Base-by-base conservation (phyloP, 1,139 yeast genomes). In the Yamadazyma pseudoaaseri region DNA sequence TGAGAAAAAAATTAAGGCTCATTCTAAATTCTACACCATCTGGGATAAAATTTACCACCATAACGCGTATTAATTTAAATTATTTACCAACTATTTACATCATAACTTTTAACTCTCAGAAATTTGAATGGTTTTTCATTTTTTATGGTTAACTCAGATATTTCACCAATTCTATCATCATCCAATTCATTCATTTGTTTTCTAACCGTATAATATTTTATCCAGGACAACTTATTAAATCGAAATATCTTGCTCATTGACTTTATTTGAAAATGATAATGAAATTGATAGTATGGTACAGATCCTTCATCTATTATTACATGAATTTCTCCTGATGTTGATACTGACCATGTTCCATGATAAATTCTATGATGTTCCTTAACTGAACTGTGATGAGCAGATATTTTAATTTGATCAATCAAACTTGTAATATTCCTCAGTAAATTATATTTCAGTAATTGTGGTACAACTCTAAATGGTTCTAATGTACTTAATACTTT, bases 111-210 rank as follows among this genome's bases (percentile, higher is more conserved):
- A 0, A 81, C 87, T 35, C 82, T 62, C 48, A 81, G 78, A 47
- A 86, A 87, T 48, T 73, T 76, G 55, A 84, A 87, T 9, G 89
- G 79, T 48, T 81, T 82, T 51, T 87, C 96, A 48, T 86, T 84
- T 30, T 66, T 70, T 38, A 84, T 57, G 5, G 79, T 68, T 45
- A 86, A 80, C 11, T 65, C 65, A 13, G 75, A 69, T 10, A 63
- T 57, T 31, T 76, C 81, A 2, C 79, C 81, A 15, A 75, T 68
- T 26, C 70, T 48, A 30, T 65, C 71, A 29, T 60, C 56, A 14
- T 30, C 33, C 8, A 54, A 58, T 12, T 49, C 51, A 17, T 39
- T 34, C 42, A 50, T 53, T 27, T 44, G 70, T 48, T 72, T 71
- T 44, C 84, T 72, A 16, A 75, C 58, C 6, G 78, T 79, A 44